Percentiles rank a stretch among this genome's conserved stretches.
These are phyloP conservation scores for Botrytis fragariae DNA, from an alignment of 2,329 filamentous ascomycete genomes.

Conservation along the genomic window DNA sequence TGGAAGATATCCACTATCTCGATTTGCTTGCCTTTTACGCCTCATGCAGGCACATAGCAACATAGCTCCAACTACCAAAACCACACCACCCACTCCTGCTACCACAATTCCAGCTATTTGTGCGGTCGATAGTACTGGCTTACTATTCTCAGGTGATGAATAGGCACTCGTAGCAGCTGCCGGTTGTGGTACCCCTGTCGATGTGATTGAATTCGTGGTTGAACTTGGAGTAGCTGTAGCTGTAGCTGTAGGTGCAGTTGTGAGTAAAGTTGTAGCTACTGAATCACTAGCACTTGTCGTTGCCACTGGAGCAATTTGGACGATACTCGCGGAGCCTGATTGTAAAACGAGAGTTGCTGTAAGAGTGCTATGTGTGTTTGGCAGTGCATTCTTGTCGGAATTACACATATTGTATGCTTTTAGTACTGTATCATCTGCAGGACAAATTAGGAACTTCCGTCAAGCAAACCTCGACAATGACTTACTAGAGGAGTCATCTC, in stretches of 20 bases:
- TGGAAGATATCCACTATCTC: slow-evolving; percentile 38
- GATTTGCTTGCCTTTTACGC: slow-evolving; percentile 33
- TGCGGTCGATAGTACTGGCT: slow-evolving; percentile 25
- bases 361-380: slow-evolving; percentile 57
- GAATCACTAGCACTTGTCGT: slow-evolving; percentile 22
- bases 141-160: slow-evolving; percentile 21
- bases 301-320: slow-evolving; percentile 34
- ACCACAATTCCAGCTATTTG: slow-evolving; percentile 59
- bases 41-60: slow-evolving; percentile 40
- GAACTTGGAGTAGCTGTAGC: slow-evolving; percentile 22
- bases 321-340: slow-evolving; percentile 40
- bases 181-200: background rate
- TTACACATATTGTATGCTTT: slow-evolving; percentile 59
- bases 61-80: slow-evolving; percentile 50
- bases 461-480: background rate
- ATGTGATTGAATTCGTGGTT: slow-evolving; percentile 22
- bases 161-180: slow-evolving; percentile 23
- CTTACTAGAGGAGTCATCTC: slow-evolving; percentile 39
- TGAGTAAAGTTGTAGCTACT: slow-evolving; percentile 26
- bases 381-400: slow-evolving; percentile 48
- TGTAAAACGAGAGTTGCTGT: slow-evolving; percentile 53
- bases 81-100: slow-evolving; percentile 50
- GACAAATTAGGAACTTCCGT: slow-evolving; percentile 17
- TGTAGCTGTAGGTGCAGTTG: slow-evolving; percentile 19
- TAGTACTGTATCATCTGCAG: slow-evolving; percentile 45